Evolutionary conservation across 176 grass and related monocot genomes (phyloP).

Genomic region (Chloris gayana): DNA sequence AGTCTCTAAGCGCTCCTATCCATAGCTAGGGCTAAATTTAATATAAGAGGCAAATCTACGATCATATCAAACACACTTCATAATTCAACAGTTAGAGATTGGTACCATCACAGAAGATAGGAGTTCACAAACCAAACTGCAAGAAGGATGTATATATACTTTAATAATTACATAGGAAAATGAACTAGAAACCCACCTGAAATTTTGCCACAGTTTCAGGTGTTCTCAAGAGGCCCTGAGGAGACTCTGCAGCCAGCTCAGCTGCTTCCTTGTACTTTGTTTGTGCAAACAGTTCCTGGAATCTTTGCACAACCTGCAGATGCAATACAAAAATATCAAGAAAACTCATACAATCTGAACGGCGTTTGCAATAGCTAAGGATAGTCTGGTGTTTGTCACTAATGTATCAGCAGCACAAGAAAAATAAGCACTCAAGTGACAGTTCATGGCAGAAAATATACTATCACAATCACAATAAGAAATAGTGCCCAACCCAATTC

Average conservation of each 20-base stretch:
- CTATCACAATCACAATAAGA: slow-evolving; percentile 3
- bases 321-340: slow-evolving; percentile 19
- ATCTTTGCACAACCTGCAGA: slow-evolving; percentile 93
- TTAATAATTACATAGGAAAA: slow-evolving; percentile 1
- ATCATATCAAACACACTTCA: neutral
- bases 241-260: slow-evolving; percentile 94
- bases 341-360: neutral
- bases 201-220: slow-evolving; percentile 94
- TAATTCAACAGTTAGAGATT: no score
- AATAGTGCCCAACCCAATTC: neutral
- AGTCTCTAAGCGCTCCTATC: no score
- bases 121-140: neutral
- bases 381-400: neutral
- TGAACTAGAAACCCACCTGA: slow-evolving; percentile 59
- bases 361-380: neutral
- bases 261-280: slow-evolving; percentile 99
- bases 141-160: neutral
- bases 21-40: no score
- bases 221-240: slow-evolving; percentile 90
- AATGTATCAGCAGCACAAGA: neutral
- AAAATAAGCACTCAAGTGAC: neutral
- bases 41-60: neutral
- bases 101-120: no score
- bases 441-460: neutral
- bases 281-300: slow-evolving; percentile 90